Percentiles rank a stretch among this genome's conserved stretches.
Conservation (phyloP, 164 flowering plant species). For the Annona cherimola region DNA sequence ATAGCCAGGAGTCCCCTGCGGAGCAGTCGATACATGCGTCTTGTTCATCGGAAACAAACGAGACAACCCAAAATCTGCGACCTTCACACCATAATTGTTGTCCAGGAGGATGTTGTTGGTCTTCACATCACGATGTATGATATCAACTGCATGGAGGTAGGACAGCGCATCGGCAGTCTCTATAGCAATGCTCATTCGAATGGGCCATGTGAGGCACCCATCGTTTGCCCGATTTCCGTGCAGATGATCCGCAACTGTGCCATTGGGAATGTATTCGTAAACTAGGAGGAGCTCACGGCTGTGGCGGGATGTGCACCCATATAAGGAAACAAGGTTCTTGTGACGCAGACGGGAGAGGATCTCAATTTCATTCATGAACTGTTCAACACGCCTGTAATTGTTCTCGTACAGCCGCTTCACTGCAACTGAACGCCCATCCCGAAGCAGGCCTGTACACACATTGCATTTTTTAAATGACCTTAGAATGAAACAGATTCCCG, state of each 20-base stretch:
- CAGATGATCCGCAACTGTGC: conserved; percentile 77
- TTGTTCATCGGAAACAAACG: conserved; percentile 55
- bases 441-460: conserved; percentile 40
- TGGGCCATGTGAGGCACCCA: conserved; percentile 48
- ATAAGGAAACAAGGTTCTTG: conserved; percentile 61
- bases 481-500: neutral
- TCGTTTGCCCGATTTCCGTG: conserved; percentile 38
- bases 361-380: conserved; percentile 67
- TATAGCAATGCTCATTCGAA: conserved; percentile 60
- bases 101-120: conserved; percentile 77
- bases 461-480: neutral
- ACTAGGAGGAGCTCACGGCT: conserved; percentile 77
- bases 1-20: conserved; percentile 86
- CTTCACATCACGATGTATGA: conserved; percentile 76
- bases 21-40: conserved; percentile 75
- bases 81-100: conserved; percentile 50
- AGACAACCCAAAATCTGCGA: conserved; percentile 80
- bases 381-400: conserved; percentile 54
- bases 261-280: conserved; percentile 64
- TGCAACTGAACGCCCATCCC: conserved; percentile 73
- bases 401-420: conserved; percentile 65
- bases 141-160: conserved; percentile 68
- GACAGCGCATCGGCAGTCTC: conserved; percentile 64
- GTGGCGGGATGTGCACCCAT: conserved; percentile 68
- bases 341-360: conserved; percentile 63